Percentiles rank a stretch among this genome's conserved stretches.
Evolutionary conservation across 768 basidiomycete species (phyloP).

Genomic region (Rhizopogon rudus): DNA sequence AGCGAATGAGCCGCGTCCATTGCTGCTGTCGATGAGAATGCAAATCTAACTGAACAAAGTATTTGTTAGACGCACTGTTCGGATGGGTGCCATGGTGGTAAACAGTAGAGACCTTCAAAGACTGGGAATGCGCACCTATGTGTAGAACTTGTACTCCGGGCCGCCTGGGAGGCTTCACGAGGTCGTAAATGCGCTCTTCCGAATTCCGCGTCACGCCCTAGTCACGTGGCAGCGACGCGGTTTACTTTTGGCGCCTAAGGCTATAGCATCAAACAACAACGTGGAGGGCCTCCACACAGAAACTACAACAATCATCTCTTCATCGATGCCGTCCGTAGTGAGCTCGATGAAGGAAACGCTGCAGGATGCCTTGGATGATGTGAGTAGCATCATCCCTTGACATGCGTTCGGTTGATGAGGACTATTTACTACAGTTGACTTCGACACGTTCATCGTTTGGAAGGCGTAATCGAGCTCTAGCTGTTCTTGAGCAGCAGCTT

Average conservation of each 20-base stretch:
- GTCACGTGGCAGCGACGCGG: slow-evolving; percentile 28
- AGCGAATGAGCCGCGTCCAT: slow-evolving; percentile 82
- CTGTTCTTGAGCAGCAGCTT: slow-evolving; percentile 48
- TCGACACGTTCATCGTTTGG: slow-evolving; percentile 56
- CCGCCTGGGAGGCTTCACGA: slow-evolving; percentile 1
- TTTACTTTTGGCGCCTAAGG: slow-evolving; percentile 3
- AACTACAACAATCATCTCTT: neutral
- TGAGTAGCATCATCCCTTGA: slow-evolving; percentile 28
- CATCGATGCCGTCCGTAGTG: slow-evolving; percentile 4
- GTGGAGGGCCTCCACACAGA: neutral
- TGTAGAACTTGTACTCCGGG: neutral
- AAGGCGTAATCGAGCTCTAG: slow-evolving; percentile 50
- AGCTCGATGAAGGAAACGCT: slow-evolving; percentile 40
- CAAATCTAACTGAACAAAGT: neutral
- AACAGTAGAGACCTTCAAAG: neutral
- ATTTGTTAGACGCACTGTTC: slow-evolving; percentile 37
- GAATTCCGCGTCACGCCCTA: slow-evolving; percentile 14
- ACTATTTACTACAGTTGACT: slow-evolving; percentile 41
- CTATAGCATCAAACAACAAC: neutral
- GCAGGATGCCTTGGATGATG: slow-evolving; percentile 65
- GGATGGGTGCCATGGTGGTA: slow-evolving; percentile 51
- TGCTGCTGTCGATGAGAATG: slow-evolving; percentile 33
- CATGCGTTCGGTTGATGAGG: slow-evolving; percentile 5
- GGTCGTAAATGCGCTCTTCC: slow-evolving; percentile 8
- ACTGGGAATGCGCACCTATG: slow-evolving; percentile 9